Conservation (phyloP, 2,329 filamentous ascomycete species). For the Ramularia endophylla region DNA sequence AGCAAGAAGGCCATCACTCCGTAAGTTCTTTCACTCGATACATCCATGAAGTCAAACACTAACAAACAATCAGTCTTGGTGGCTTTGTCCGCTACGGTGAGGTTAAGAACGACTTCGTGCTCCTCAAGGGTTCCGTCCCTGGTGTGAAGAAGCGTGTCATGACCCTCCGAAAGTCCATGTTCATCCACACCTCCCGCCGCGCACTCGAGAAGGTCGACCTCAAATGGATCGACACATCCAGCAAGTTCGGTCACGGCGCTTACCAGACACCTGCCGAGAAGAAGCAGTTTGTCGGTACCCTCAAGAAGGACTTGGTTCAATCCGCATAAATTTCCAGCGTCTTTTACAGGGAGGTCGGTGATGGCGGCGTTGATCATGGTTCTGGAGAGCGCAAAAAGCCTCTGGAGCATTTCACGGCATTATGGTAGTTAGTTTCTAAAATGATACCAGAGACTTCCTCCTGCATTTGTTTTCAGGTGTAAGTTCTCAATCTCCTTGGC, state of each 20-base stretch:
- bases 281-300: conserved; percentile 92
- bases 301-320: conserved; percentile 90
- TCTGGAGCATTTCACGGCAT: conserved; percentile 10
- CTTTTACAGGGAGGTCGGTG: conserved; percentile 8
- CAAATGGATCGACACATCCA: conserved; percentile 99
- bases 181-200: conserved; percentile 89
- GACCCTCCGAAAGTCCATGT: conserved; percentile 99
- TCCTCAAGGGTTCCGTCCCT: conserved; percentile 96
- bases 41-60: conserved; percentile 20
- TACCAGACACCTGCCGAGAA: conserved; percentile 99
- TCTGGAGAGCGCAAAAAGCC: conserved; percentile 7
- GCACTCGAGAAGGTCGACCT: conserved; percentile 98
- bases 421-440: conserved; percentile 13
- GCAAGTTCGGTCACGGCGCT: conserved; percentile 99
- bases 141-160: conserved; percentile 99
- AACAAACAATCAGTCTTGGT: conserved; percentile 65
- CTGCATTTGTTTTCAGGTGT: neutral
- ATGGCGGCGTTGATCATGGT: conserved; percentile 7
- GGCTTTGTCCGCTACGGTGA: conserved; percentile 99
- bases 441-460: conserved; percentile 13
- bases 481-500: neutral
- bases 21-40: conserved; percentile 57
- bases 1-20: conserved; percentile 99
- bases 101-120: conserved; percentile 98
- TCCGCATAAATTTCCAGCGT: conserved; percentile 18